phyloP scores from a whole-genome alignment of 306 rosid species.

The Trifolium pratense region DNA sequence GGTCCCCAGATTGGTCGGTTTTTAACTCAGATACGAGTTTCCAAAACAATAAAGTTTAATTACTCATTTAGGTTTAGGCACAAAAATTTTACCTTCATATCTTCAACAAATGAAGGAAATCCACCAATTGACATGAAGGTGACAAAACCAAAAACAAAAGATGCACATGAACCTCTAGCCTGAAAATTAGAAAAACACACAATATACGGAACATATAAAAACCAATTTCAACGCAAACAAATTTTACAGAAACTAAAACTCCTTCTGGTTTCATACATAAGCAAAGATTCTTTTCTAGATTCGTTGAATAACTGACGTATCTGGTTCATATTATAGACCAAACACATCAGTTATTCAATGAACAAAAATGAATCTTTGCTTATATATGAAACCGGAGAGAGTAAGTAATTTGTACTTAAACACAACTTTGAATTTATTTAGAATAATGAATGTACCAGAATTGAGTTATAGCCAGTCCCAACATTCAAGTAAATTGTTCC shows the following conservation, averaged over 20 bases:
- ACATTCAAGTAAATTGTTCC: slow-evolving; percentile 86
- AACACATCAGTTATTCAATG: too few relatives aligned
- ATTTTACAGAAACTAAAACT: not conserved
- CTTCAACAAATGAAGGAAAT: slow-evolving; percentile 97
- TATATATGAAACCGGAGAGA: too few relatives aligned
- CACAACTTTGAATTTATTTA: too few relatives aligned
- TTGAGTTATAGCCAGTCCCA: slow-evolving; percentile 85
- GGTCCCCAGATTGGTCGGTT: fast-evolving
- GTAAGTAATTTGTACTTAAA: not conserved
- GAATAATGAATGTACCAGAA: slow-evolving; percentile 63
- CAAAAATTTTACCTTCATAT: slow-evolving; percentile 95
- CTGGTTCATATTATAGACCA: too few relatives aligned
- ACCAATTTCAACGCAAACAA: not conserved
- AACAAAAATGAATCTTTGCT: too few relatives aligned
- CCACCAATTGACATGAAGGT: slow-evolving; percentile 99
- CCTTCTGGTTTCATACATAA: too few relatives aligned
- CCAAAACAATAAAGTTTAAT: too few relatives aligned
- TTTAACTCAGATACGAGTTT: too few relatives aligned
- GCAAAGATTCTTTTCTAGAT: too few relatives aligned
- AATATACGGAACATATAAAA: too few relatives aligned
- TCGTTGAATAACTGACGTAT: too few relatives aligned
- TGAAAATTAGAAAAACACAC: slow-evolving; percentile 35
- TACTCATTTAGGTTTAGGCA: too few relatives aligned
- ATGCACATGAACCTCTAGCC: slow-evolving; percentile 99
- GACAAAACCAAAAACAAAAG: slow-evolving; percentile 92